Conservation (phyloP, 495 filamentous ascomycete species). For the Aspergillus nidulans region DNA sequence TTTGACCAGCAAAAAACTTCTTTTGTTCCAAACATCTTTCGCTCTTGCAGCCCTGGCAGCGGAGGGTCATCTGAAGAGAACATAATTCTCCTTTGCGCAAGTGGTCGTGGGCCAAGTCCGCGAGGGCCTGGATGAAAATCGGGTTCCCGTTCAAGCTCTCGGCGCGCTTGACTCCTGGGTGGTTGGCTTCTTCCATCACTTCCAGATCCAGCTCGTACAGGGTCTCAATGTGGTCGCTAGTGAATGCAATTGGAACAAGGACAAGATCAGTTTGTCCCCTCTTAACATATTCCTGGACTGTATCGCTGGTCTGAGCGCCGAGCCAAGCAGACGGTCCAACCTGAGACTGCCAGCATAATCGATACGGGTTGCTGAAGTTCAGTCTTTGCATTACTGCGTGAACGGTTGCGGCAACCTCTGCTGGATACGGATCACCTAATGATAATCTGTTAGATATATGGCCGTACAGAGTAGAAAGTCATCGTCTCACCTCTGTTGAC, state of each 20-base stretch:
- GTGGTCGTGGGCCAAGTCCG: conserved; percentile 78
- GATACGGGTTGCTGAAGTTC: conserved; percentile 80
- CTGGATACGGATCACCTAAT: conserved; percentile 87
- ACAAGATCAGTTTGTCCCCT: conserved; percentile 89
- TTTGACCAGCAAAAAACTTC: conserved; percentile 73
- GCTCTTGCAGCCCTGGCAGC: conserved; percentile 92
- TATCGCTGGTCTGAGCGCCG: conserved; percentile 84
- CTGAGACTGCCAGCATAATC: conserved; percentile 96
- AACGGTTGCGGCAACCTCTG: conserved; percentile 96
- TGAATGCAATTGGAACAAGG: conserved; percentile 95
- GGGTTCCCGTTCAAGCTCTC: conserved; percentile 92
- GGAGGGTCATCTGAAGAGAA: conserved; percentile 80
- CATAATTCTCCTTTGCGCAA: conserved; percentile 63
- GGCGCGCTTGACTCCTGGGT: conserved; percentile 74
- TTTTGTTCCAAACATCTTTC: conserved; percentile 88
- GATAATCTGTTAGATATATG: not conserved
- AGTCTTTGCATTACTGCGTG: conserved; percentile 92
- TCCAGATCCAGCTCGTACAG: conserved; percentile 93
- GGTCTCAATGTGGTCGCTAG: conserved; percentile 97
- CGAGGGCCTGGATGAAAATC: conserved; percentile 86
- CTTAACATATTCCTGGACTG: conserved; percentile 82
- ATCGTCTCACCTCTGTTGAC: conserved; percentile 71
- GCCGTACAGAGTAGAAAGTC: not conserved
- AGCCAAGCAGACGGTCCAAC: conserved; percentile 95
- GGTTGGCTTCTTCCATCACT: conserved; percentile 85